Base-by-base conservation (phyloP, 2,329 filamentous ascomycete genomes). In the Sphaceloma murrayae region DNA sequence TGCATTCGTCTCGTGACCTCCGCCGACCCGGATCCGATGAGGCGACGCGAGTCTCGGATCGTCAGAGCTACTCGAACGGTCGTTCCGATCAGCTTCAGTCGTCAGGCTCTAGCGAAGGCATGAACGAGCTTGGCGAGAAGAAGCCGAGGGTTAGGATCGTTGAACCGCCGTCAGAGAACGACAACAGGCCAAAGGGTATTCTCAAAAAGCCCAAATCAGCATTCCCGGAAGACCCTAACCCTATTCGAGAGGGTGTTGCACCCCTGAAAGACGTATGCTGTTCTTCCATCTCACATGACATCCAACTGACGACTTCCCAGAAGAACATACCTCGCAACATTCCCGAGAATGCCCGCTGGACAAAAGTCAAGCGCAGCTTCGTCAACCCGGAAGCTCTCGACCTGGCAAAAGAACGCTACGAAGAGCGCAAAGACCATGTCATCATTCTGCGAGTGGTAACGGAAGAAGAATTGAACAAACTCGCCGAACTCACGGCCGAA, bases 391-490 rank as follows among this genome's bases (percentile, higher is more conserved):
- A 89, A 53, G 87, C 88, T 0, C 67, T 96, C 34, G 82, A 85
- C 47, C 74, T 84, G 49, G 83, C 84, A n/a, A 84, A 91, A 55
- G 88, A 95, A 66, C 74, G 89, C 21, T 96, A 83, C 53, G 89
- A 96, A 63, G 84, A 93, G 54, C 77, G 87, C n/a, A 77, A 87
- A 48, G 87, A 94, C 57, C 93, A 87, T 61, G 87, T 96, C 48
- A 94, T 95, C 60, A 87, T 95, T 2, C 70, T 96, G 46, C 74
- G 88, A 46, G 89, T 95, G 5, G 62, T 96, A 58, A 84, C 78
- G 36, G 85, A 83, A 62, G 85, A 93, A 53, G 87, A 96, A 57
- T 94, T 96, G 46, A 82, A 94, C 62, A 80, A 78, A 24, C 87
- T 94, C 58, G 86, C 87, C 9, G 75, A 80, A 50, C 82, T 81